Evolutionary conservation across 306 rosid species (phyloP), one percentile per base, ranked within the genome.

Genomic region (apple (Malus domestica)): DNA sequence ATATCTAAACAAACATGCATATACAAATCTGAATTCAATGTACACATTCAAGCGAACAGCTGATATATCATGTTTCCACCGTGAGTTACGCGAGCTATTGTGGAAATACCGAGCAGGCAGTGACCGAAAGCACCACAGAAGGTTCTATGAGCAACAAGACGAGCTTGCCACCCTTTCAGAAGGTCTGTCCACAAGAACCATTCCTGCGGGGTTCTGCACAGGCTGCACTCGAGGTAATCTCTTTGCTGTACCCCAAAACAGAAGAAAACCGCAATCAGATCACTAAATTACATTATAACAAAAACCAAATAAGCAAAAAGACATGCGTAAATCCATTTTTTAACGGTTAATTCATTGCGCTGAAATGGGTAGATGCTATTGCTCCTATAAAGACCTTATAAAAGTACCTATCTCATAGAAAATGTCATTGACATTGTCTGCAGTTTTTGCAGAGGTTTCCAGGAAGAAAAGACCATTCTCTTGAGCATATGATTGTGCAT

Each of bases 401-500:
- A 51, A 75, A 46, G 44, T 82, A 87, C 91, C 91, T 78, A 87
- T 87, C 81, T 87, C 91, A 27, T 85, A 80, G 82, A 87, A 87
- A 33, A 87, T 67, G 55, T 87, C 91, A 40, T 87, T 87, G 58
- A 87, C 91, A 63, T 87, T 87, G 78, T 88, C 49, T 18, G 91
- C 89, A 78, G 80, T 87, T 80, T 87, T 87, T 74, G 91, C 89
- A 83, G 91, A 87, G 70, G 91, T 87, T 85, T 87, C 91, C 69
- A 87, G 72, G 82, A 85, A 87, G 79, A 87, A 87, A 62, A 87
- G 87, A 62, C 87, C 85, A 76, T 85, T 85, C 82, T 87, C 89
- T 74, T 87, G 89, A 12, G 89, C 91, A 80, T 87, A 87, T 59
- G 85, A 61, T 81, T 87, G 87, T 13, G 91, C 91, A 9, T 87